phyloP scores from a whole-genome alignment of 208 protist species.

The Trypanosoma scelopori region DNA sequence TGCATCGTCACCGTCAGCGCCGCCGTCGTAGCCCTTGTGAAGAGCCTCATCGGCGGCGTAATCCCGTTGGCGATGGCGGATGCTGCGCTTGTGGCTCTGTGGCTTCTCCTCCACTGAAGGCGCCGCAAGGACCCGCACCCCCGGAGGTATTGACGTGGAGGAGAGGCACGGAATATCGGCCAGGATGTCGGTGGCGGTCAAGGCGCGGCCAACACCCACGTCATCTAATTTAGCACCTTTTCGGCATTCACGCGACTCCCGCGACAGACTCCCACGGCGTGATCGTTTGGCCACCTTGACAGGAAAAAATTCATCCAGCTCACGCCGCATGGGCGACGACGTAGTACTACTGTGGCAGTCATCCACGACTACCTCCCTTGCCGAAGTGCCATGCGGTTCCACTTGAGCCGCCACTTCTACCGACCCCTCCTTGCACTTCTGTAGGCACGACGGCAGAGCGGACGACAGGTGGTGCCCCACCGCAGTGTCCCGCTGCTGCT shows the following conservation, averaged over 20 bases:
- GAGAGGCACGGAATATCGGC: slow-evolving; percentile 25
- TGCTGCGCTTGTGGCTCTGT: slow-evolving; percentile 19
- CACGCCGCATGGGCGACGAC: slow-evolving; percentile 33
- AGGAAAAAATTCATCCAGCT: slow-evolving; percentile 43
- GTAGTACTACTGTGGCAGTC: background rate
- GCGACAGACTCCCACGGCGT: background rate
- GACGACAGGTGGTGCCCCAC: too few relatives aligned
- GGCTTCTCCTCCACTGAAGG: background rate
- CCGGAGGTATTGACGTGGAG: background rate
- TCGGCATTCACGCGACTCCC: background rate
- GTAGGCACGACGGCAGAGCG: too few relatives aligned
- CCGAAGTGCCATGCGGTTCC: background rate
- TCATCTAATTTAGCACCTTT: background rate
- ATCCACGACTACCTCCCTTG: background rate
- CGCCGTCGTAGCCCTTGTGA: background rate
- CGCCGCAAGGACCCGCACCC: background rate
- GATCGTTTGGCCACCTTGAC: slow-evolving; percentile 8
- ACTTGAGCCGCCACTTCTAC: background rate
- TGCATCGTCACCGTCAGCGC: background rate
- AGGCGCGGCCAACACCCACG: background rate
- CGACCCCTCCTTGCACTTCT: background rate
- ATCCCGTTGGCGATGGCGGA: slow-evolving; percentile 9
- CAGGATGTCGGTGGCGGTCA: slow-evolving; percentile 34
- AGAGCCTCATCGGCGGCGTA: slow-evolving; percentile 15
- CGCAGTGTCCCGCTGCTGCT: too few relatives aligned